These are phyloP conservation scores for Karstenula rhodostoma DNA, from an alignment of 2,329 filamentous ascomycete species.

Conservation along the genomic window DNA sequence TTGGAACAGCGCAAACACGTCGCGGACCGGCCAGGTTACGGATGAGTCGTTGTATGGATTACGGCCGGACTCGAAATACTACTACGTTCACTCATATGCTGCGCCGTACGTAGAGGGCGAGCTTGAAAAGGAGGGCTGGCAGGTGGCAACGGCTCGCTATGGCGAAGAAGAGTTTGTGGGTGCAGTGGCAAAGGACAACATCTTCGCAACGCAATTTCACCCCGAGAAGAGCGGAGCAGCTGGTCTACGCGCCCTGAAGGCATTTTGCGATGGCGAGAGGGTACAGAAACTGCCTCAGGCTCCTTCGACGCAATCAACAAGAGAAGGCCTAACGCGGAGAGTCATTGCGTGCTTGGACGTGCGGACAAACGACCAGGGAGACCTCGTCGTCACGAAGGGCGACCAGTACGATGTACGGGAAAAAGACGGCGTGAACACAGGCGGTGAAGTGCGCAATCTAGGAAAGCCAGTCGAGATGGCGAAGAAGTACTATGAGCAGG, in stretches of 20 bases:
- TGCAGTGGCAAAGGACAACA: constrained; percentile 82
- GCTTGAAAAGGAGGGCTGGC: constrained; percentile 85
- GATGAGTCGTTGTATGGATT: constrained; percentile 77
- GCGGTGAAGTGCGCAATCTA: constrained; percentile 80
- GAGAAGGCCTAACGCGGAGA: constrained; percentile 83
- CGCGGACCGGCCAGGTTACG: constrained; percentile 49
- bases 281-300: constrained; percentile 61
- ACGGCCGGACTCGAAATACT: constrained; percentile 87
- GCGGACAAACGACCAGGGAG: constrained; percentile 89
- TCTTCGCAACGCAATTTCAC: constrained; percentile 95
- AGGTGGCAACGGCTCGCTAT: constrained; percentile 89
- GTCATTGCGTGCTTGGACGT: constrained; percentile 98
- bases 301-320: constrained; percentile 38
- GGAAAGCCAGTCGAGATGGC: constrained; percentile 98
- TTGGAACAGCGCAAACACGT: constrained; percentile 88
- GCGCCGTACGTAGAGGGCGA: constrained; percentile 76
- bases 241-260: constrained; percentile 81
- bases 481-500: constrained; percentile 91
- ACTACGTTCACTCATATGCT: constrained; percentile 97
- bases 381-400: constrained; percentile 96
- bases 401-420: constrained; percentile 99
- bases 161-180: constrained; percentile 90
- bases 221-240: constrained; percentile 96
- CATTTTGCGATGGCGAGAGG: constrained; percentile 80
- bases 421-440: constrained; percentile 68